These are phyloP conservation scores for Apiospora aurea DNA, from an alignment of 2,329 filamentous ascomycete species.

Conservation along the genomic window DNA sequence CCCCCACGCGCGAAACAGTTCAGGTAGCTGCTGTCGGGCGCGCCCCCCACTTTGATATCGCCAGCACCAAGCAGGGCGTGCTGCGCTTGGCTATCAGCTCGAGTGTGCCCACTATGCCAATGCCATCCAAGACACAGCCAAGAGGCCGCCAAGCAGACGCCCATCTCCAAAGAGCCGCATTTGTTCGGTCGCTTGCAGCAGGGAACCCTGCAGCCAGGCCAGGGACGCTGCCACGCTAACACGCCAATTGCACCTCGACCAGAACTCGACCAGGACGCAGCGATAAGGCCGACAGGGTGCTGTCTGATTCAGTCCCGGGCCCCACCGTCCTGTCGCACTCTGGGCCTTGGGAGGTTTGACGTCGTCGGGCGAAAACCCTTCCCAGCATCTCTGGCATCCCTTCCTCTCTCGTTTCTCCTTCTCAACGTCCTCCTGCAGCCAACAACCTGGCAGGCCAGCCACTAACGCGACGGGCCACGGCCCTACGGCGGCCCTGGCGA, in stretches of 20 bases:
- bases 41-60: slow-evolving; percentile 1
- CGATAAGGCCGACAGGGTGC: neutral
- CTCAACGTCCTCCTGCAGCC: neutral
- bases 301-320: neutral
- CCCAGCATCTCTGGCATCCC: neutral
- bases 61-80: neutral
- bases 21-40: neutral
- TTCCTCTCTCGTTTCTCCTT: neutral
- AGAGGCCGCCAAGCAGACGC: neutral
- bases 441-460: neutral
- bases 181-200: neutral
- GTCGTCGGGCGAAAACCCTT: slow-evolving; percentile 17
- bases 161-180: slow-evolving; percentile 15
- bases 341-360: slow-evolving; percentile 14
- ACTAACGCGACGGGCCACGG: neutral
- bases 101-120: neutral
- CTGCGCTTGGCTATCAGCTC: slow-evolving; percentile 3
- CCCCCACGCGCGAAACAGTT: slow-evolving; percentile 18
- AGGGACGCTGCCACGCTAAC: neutral
- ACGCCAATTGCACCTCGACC: too few species aligned
- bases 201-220: too few species aligned
- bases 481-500: slow-evolving; percentile 9
- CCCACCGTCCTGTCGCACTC: slow-evolving; percentile 3
- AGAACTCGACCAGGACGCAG: neutral
- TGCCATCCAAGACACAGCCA: slow-evolving; percentile 13